Conservation (phyloP, 345 rosid species). For the Firmiana major region DNA sequence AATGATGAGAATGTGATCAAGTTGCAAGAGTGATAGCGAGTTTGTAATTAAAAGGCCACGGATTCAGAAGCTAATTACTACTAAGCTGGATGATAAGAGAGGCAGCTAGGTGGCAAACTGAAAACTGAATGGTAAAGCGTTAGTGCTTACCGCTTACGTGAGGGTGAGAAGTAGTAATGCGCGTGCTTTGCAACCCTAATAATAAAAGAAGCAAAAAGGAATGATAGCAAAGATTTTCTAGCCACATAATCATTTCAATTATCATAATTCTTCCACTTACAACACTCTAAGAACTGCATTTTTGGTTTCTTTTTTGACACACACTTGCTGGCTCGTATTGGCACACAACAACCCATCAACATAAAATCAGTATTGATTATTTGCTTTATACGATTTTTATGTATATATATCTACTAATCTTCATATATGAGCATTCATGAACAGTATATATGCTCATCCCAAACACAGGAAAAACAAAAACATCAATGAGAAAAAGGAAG, state of each 20-base stretch:
- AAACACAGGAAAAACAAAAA: not conserved
- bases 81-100: too few species aligned
- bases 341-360: not conserved
- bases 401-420: too few species aligned
- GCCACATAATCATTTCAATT: constrained; percentile 1
- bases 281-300: not conserved
- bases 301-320: not conserved
- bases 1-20: not conserved
- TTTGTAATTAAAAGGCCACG: too few species aligned
- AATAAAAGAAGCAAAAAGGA: not conserved
- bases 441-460: not conserved
- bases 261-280: constrained; percentile 8
- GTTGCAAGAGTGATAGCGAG: not conserved
- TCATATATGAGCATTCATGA: too few species aligned
- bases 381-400: too few species aligned
- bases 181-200: constrained; percentile 1
- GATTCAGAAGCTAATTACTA: too few species aligned
- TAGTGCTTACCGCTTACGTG: not conserved
- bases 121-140: not conserved
- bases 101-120: too few species aligned
- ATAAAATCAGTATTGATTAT: not conserved
- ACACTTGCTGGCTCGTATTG: not conserved
- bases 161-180: not conserved
- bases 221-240: not conserved
- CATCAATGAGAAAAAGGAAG: not conserved